These are phyloP conservation scores for Fusarium proliferatum DNA, from an alignment of 2,329 filamentous ascomycete species.

Conservation along the genomic window DNA sequence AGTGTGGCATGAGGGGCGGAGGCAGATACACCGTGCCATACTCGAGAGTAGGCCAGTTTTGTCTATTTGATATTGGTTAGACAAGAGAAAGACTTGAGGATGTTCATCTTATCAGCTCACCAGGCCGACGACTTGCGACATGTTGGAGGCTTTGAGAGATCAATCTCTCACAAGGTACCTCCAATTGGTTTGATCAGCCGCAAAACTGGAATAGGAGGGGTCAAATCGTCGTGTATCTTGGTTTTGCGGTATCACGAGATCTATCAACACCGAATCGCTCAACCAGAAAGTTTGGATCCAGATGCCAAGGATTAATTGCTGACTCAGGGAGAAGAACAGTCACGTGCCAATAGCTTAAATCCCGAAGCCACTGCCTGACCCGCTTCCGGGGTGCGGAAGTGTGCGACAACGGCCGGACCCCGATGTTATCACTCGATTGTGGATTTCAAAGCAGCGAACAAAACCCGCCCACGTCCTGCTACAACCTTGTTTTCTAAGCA, in stretches of 20 bases:
- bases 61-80: conserved; percentile 68
- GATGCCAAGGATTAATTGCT: conserved; percentile 40
- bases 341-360: conserved; percentile 32
- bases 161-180: conserved; percentile 30
- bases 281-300: conserved; percentile 44
- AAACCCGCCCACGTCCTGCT: conserved; percentile 26
- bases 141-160: conserved; percentile 53
- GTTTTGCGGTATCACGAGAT: conserved; percentile 36
- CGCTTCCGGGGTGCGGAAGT: conserved; percentile 23
- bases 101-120: conserved; percentile 57
- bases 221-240: conserved; percentile 30
- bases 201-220: conserved; percentile 13
- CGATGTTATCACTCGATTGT: conserved; percentile 41
- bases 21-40: conserved; percentile 90
- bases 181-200: conserved; percentile 23
- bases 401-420: conserved; percentile 30
- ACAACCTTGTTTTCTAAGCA: conserved; percentile 24
- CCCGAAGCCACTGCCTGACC: conserved; percentile 40
- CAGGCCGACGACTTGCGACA: conserved; percentile 84
- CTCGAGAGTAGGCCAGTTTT: conserved; percentile 92
- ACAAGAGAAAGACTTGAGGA: conserved; percentile 8
- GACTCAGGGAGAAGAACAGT: conserved; percentile 36
- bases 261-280: conserved; percentile 21
- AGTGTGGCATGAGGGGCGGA: conserved; percentile 72
- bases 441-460: conserved; percentile 51